These are phyloP conservation scores for Chiua virens DNA, from an alignment of 768 basidiomycete species.

Conservation along the genomic window DNA sequence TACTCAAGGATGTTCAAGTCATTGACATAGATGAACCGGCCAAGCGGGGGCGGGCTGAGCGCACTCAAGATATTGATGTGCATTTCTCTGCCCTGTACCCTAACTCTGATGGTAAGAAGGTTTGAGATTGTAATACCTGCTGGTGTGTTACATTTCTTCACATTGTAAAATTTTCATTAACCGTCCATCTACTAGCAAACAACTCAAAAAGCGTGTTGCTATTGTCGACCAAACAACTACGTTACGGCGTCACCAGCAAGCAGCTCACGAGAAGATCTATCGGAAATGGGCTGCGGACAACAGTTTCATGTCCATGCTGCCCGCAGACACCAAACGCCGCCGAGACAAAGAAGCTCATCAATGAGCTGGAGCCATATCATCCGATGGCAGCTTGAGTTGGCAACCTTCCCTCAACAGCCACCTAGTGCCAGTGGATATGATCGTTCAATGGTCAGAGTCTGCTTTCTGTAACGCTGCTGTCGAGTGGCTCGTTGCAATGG, in stretches of 20 bases:
- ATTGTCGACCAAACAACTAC: background rate
- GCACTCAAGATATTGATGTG: background rate
- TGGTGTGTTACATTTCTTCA: background rate
- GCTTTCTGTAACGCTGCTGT: background rate
- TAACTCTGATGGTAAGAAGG: background rate
- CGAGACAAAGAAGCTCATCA: background rate
- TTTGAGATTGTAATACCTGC: background rate
- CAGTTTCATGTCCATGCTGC: background rate
- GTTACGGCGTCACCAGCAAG: background rate
- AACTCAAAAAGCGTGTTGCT: background rate
- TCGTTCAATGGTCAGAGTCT: too few species aligned
- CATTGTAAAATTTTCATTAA: background rate
- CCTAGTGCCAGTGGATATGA: background rate
- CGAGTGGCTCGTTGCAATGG: background rate
- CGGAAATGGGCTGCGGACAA: constrained; percentile 2
- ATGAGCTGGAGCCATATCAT: too few species aligned
- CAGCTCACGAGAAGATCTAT: background rate
- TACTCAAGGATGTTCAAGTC: background rate
- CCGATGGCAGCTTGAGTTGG: too few species aligned
- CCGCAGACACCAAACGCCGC: background rate
- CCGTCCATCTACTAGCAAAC: background rate
- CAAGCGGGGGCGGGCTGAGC: background rate
- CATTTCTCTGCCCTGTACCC: background rate
- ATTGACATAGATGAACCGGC: background rate
- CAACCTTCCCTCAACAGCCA: background rate